Conservation (phyloP, 495 filamentous ascomycete genomes). For the Penicillium parvum region DNA sequence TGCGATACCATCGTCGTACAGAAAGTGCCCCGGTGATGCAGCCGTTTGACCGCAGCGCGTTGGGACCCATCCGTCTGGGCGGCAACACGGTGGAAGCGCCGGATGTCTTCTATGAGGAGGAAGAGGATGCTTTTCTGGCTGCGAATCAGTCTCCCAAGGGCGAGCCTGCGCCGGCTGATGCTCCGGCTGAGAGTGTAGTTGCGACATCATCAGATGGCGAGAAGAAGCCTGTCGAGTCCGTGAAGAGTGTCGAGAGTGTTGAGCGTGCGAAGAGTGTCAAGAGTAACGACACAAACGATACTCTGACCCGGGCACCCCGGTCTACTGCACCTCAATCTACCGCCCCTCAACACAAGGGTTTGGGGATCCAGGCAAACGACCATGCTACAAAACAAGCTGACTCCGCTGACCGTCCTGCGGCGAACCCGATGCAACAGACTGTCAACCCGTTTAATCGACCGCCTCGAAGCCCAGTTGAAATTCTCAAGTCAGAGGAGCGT, state of each 20-base stretch:
- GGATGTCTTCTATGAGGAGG: slow-evolving; percentile 95
- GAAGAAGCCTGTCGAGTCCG: slow-evolving; percentile 36
- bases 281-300: slow-evolving; percentile 35
- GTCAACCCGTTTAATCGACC: slow-evolving; percentile 21
- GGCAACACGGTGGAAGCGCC: slow-evolving; percentile 65
- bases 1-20: slow-evolving; percentile 85
- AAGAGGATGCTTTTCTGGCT: slow-evolving; percentile 66
- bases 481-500: slow-evolving; percentile 29
- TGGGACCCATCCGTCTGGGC: slow-evolving; percentile 59
- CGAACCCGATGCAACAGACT: slow-evolving; percentile 14
- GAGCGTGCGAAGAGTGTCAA: no score
- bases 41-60: slow-evolving; percentile 66
- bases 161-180: slow-evolving; percentile 6
- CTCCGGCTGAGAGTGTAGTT: slow-evolving; percentile 1
- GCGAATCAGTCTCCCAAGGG: slow-evolving; percentile 32
- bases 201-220: slow-evolving; percentile 17
- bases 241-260: no score
- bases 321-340: slow-evolving; percentile 16
- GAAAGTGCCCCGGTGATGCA: slow-evolving; percentile 90
- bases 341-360: slow-evolving; percentile 28
- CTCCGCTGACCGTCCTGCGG: background rate
- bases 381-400: background rate
- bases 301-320: slow-evolving; percentile 33
- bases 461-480: slow-evolving; percentile 26
- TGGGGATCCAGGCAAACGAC: slow-evolving; percentile 47